A percentile compares a stretch with the other conserved stretches of the same genome.
Conservation (phyloP, 148 eudicot genomes). For the Nyssa sinensis region DNA sequence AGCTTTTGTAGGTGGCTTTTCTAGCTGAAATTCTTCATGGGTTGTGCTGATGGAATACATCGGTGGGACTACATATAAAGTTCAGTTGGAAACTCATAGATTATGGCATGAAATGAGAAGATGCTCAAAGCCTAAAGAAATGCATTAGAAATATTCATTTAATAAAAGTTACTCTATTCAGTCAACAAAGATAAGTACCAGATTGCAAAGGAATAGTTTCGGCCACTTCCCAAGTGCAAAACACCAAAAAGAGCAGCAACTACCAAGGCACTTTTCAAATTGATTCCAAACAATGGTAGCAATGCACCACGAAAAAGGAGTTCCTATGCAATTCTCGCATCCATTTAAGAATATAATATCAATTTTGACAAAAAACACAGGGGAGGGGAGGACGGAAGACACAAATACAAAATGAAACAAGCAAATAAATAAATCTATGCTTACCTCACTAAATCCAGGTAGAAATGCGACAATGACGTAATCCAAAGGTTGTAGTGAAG, state of each 20-base stretch:
- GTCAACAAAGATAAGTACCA: conserved; percentile 43
- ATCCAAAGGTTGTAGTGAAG: conserved; percentile 70
- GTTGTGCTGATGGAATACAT: conserved; percentile 8
- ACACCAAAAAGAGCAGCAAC: conserved; percentile 75
- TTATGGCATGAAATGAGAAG: background rate
- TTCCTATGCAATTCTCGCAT: conserved; percentile 48
- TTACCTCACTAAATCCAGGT: conserved; percentile 87
- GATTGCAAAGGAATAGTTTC: conserved; percentile 74
- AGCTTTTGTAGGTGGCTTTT: background rate
- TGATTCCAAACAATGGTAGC: conserved; percentile 71
- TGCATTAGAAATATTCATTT: background rate
- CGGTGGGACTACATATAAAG: background rate
- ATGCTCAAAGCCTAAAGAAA: background rate
- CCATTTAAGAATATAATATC: background rate
- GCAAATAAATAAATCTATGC: background rate
- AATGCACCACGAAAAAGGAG: conserved; percentile 87
- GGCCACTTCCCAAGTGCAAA: conserved; percentile 82
- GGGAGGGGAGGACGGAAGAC: background rate
- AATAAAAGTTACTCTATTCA: background rate
- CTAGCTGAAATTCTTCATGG: background rate
- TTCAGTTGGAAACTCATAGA: background rate
- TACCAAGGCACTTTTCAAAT: conserved; percentile 56
- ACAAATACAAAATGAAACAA: no score
- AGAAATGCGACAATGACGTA: conserved; percentile 74
- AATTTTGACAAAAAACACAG: background rate